These are phyloP conservation scores for Trichosporon ovoides DNA, from an alignment of 1,284 basidiomycete genomes.

Conservation along the genomic window DNA sequence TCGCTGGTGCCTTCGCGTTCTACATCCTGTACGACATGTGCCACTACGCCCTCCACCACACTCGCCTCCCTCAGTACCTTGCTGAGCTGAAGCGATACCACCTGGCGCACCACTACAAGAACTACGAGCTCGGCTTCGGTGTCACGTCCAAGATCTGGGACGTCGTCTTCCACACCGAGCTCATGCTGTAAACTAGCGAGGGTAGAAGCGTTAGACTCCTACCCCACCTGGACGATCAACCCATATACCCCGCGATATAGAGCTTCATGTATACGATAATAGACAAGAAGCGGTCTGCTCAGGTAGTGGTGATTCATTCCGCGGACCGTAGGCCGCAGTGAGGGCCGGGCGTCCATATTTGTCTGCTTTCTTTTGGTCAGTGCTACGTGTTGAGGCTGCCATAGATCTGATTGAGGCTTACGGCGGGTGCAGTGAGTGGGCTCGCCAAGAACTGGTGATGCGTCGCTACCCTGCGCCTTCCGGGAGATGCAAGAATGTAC, in stretches of 20 bases:
- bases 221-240: not conserved
- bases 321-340: too few relatives aligned
- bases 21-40: slow-evolving; percentile 87
- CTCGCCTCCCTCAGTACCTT: slow-evolving; percentile 80
- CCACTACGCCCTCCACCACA: slow-evolving; percentile 89
- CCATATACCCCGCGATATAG: not conserved
- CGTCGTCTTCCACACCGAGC: slow-evolving; percentile 77
- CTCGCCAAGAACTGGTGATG: too few relatives aligned
- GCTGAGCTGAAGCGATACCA: slow-evolving; percentile 95
- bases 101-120: slow-evolving; percentile 95
- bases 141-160: slow-evolving; percentile 97
- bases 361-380: too few relatives aligned
- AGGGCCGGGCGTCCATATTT: too few relatives aligned
- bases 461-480: too few relatives aligned
- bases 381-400: too few relatives aligned
- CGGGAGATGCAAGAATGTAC: too few relatives aligned
- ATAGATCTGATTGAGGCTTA: too few relatives aligned
- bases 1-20: slow-evolving; percentile 83
- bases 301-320: too few relatives aligned
- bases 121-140: slow-evolving; percentile 97
- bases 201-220: not conserved
- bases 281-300: too few relatives aligned
- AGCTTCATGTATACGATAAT: too few relatives aligned
- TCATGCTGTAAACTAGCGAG: slow-evolving; percentile 35
- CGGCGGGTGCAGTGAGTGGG: too few relatives aligned